These are phyloP conservation scores for Backusella macrospora DNA, from an alignment of 192 early-diverging fungal genomes.

Conservation along the genomic window DNA sequence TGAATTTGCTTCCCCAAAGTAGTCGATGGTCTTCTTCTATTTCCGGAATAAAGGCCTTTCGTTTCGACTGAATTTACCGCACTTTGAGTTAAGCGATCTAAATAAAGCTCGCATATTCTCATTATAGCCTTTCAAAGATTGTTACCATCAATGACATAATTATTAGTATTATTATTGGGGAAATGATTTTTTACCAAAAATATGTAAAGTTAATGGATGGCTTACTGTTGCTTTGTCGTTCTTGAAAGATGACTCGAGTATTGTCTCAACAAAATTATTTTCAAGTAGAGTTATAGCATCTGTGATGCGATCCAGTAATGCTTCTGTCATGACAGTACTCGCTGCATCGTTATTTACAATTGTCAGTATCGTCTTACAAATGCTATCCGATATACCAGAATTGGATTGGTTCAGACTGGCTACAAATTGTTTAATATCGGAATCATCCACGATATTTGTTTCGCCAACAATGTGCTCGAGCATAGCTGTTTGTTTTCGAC, in stretches of 20 bases:
- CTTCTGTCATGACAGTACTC: not conserved
- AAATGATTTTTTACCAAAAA: not conserved
- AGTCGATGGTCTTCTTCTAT: constrained; percentile 5
- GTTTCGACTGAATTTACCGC: not conserved
- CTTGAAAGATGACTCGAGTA: not conserved
- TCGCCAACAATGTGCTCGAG: not conserved
- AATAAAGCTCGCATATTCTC: constrained; percentile 15
- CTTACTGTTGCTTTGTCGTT: not conserved
- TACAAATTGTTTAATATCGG: constrained; percentile 23
- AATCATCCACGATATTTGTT: not conserved
- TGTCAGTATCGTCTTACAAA: constrained; percentile 15
- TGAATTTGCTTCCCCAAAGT: not conserved
- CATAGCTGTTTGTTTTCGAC: not conserved
- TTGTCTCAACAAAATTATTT: not conserved
- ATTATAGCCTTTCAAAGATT: constrained; percentile 6
- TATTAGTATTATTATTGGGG: not conserved
- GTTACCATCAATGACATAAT: not conserved
- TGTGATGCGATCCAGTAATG: not conserved
- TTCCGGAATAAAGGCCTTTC: not conserved
- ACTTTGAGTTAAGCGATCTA: constrained; percentile 15
- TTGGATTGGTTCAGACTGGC: constrained; percentile 22
- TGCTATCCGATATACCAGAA: constrained; percentile 33
- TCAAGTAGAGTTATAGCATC: not conserved
- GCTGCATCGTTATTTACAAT: not conserved
- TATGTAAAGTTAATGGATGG: not conserved